Conservation (phyloP, 306 rosid genomes). For the Cucurbita argyrosperma region DNA sequence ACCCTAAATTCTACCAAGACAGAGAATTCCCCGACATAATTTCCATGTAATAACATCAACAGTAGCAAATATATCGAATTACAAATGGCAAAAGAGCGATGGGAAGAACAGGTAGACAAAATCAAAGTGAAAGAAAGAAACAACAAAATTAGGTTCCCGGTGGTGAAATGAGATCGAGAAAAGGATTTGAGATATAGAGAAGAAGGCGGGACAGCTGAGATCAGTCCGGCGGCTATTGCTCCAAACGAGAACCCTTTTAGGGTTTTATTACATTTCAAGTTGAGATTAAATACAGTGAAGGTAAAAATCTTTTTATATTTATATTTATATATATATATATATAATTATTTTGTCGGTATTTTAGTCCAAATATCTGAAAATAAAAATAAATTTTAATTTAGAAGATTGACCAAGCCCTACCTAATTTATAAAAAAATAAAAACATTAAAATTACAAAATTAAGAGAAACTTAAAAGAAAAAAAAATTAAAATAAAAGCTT, state of each 20-base stretch:
- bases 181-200: not conserved
- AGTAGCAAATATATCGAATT: not conserved
- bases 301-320: not conserved
- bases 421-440: not conserved
- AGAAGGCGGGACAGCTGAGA: slow-evolving; percentile 1
- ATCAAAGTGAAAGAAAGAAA: not conserved
- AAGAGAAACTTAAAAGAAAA: not conserved
- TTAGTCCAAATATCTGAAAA: not conserved
- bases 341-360: not conserved
- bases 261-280: slow-evolving; percentile 8
- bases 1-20: not conserved
- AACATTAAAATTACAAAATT: not conserved
- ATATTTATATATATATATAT: not conserved
- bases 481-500: not conserved
- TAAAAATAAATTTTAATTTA: not conserved
- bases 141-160: not conserved
- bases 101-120: not conserved
- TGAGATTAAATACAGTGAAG: slow-evolving; percentile 5
- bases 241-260: slow-evolving; percentile 11
- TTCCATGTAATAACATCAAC: not conserved
- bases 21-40: not conserved
- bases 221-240: slow-evolving; percentile 12
- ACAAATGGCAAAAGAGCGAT: not conserved
- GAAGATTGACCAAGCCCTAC: not conserved
- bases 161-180: slow-evolving; percentile 1